Evolutionary conservation across 2,329 filamentous ascomycete species (phyloP).

Genomic region (Parafenestella ontariensis): DNA sequence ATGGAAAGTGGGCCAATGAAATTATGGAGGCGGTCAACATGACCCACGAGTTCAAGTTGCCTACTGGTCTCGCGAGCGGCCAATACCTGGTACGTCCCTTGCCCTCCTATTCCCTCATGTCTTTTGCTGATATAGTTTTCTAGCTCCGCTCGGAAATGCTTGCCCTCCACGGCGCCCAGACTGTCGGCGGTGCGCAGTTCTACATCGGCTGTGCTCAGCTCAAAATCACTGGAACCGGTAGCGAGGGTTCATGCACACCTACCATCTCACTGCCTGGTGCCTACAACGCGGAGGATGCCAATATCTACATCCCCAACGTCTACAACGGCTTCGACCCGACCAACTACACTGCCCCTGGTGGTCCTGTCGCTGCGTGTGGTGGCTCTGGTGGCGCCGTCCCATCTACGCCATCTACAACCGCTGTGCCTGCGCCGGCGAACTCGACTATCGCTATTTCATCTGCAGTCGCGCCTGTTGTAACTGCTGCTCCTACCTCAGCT

Average conservation of each 20-base stretch:
- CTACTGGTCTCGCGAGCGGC: conserved; percentile 50
- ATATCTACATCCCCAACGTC: conserved; percentile 48
- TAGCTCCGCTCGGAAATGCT: conserved; percentile 56
- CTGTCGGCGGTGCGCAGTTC: conserved; percentile 51
- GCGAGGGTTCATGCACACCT: conserved; percentile 46
- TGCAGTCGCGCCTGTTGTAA: conserved; percentile 1
- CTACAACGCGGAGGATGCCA: conserved; percentile 37
- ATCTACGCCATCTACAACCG: conserved; percentile 8
- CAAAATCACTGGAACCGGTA: conserved; percentile 51
- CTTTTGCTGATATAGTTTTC: not conserved
- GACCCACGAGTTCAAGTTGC: conserved; percentile 47
- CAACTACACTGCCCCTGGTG: conserved; percentile 41
- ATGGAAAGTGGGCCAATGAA: conserved; percentile 43
- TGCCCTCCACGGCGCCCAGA: conserved; percentile 51
- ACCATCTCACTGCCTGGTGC: conserved; percentile 52
- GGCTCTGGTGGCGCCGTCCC: conserved; percentile 26
- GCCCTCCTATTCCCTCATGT: not conserved
- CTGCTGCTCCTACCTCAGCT: conserved; percentile 10
- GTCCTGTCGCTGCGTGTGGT: conserved; percentile 34
- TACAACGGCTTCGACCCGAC: conserved; percentile 44
- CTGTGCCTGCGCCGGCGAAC: conserved; percentile 14
- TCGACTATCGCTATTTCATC: conserved; percentile 15
- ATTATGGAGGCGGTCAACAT: conserved; percentile 50
- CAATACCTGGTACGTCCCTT: conserved; percentile 36
- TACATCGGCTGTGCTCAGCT: conserved; percentile 55